Base-by-base conservation (phyloP, 129 eudicot genomes). In the Helichrysum umbraculigerum region DNA sequence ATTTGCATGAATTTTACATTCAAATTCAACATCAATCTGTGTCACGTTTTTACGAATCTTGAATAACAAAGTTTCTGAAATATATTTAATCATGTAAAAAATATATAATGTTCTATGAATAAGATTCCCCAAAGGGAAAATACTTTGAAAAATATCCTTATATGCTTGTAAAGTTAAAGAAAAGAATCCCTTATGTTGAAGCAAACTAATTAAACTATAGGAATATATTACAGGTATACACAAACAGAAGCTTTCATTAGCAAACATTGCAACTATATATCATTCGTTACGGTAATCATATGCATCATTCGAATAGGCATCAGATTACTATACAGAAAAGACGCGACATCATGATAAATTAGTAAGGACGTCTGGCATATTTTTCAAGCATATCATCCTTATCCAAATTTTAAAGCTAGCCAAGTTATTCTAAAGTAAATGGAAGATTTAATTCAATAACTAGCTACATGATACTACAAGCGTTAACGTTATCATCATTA, bases 401-500 rank as follows among this genome's bases (percentile, higher is more conserved):
- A 81, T 76, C 81, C 78, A 20, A 29, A 70, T 54, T 25, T 25
- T 52, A 69, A 44, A 72, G 28, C 28, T 25, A 78, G 39, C 73
- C 81, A 57, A 32, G 69, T 70, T 65, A 63, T 80, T 76, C 79
- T 72, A 77, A 14, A 29, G 39, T 44, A 34, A 80, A 66, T 10
- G 62, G 3, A 60, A 37, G 37, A 59, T 59, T 22, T 76, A 54
- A 4, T 34, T 37, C 11, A 10, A 25, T 25, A 25, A 25, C 21
- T 57, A 29, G 33, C 64, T 87, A 95, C 99, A 91, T 95, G 79
- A 95, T 35, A 21, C 35, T 51, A 60, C 97, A 91, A 3, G 97
- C 96, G 74, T 91, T 86, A 44, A 87, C 97, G 57, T 95, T 90
- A 73, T 95, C 99, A 72, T 95, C 99, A 21, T 95, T 95, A 73